phyloP scores from a whole-genome alignment of 108 stramenopile genomes.

The Seminavis robusta region DNA sequence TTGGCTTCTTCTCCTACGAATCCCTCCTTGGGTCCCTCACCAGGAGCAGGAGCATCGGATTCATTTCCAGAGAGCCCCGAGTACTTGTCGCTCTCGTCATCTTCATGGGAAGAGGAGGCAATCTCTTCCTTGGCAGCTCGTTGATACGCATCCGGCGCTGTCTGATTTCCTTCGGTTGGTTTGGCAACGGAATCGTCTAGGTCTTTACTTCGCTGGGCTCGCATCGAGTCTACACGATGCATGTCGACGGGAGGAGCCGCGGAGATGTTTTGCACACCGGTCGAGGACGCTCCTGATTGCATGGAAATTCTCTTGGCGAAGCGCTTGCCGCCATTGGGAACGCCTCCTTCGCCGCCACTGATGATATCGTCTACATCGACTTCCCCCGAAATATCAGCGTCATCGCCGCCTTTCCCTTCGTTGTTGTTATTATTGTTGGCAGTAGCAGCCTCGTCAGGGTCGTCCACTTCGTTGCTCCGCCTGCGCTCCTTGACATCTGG shows the following conservation, averaged over 20 bases:
- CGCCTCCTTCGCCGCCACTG: not conserved
- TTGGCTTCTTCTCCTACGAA: not conserved
- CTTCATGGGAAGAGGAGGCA: not conserved
- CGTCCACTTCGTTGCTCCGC: not conserved
- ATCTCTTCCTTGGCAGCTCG: not conserved
- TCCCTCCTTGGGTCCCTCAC: not conserved
- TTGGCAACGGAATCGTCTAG: not conserved
- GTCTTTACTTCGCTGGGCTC: not conserved
- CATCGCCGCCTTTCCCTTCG: not conserved
- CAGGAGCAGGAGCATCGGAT: constrained; percentile 2
- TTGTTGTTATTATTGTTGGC: constrained; percentile 4
- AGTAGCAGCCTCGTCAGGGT: not conserved
- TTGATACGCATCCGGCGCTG: not conserved
- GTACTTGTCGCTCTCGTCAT: constrained; percentile 4
- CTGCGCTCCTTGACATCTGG: constrained; percentile 41
- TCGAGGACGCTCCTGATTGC: no score
- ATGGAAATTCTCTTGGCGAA: not conserved
- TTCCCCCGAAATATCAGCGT: not conserved
- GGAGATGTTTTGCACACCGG: no score
- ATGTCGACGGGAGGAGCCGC: not conserved
- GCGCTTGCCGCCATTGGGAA: not conserved
- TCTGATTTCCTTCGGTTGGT: not conserved
- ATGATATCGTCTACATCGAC: not conserved
- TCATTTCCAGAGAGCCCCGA: constrained; percentile 1
- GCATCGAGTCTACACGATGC: not conserved